A percentile compares a stretch with the other conserved stretches of the same genome.
Evolutionary conservation across 805 yeast species (phyloP).

Genomic region (Kurtzmaniella cleridarum): DNA sequence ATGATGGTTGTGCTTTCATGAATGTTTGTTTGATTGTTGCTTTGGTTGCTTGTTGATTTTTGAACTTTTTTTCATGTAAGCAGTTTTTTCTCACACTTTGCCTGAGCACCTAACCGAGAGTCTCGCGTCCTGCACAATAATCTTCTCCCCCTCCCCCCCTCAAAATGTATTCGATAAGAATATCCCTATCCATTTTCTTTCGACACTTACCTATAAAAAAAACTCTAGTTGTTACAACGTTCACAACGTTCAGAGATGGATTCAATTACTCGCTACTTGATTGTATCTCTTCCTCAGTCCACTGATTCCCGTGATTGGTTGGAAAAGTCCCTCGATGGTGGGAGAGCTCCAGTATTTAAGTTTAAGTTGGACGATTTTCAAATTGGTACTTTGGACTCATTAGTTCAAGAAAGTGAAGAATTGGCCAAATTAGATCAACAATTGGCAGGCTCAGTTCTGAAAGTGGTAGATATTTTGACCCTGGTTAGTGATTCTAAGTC

Average conservation of each 20-base stretch:
- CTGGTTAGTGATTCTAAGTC: constrained; percentile 26
- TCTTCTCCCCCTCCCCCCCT: constrained; percentile 1
- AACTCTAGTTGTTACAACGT: too few relatives aligned
- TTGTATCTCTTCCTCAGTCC: constrained; percentile 57
- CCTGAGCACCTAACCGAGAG: too few relatives aligned
- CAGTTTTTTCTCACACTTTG: too few relatives aligned
- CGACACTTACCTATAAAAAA: too few relatives aligned
- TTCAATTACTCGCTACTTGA: constrained; percentile 39
- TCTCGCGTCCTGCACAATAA: constrained; percentile 3
- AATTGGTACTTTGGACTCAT: constrained; percentile 89
- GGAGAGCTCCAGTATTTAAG: constrained; percentile 51
- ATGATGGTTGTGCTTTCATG: too few relatives aligned
- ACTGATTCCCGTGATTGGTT: constrained; percentile 48
- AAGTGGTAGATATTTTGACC: constrained; percentile 69
- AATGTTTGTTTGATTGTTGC: too few relatives aligned
- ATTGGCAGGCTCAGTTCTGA: constrained; percentile 60
- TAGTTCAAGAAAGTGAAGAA: constrained; percentile 89
- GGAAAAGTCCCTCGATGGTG: constrained; percentile 49
- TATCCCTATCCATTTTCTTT: too few relatives aligned
- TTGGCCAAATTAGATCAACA: constrained; percentile 77
- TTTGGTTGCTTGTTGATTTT: too few relatives aligned
- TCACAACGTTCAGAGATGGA: constrained; percentile 15
- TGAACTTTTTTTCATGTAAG: too few relatives aligned
- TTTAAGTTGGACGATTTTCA: constrained; percentile 78
- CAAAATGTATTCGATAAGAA: constrained; percentile 2